Evolutionary conservation across 306 rosid species (phyloP).

Genomic region (Prunus fruticosa): DNA sequence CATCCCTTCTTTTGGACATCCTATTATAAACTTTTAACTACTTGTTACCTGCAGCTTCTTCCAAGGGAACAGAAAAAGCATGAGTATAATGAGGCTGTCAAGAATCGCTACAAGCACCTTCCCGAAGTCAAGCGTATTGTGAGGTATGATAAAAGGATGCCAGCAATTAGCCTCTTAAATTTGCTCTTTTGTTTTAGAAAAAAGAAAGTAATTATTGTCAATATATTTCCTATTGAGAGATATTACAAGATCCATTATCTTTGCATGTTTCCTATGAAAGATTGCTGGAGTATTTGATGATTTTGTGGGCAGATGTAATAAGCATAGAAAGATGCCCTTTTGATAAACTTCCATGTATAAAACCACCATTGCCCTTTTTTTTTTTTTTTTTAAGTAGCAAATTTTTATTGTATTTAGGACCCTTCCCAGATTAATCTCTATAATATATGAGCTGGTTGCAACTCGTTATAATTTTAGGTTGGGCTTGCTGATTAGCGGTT

Average conservation of each 20-base stretch:
- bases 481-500: no score
- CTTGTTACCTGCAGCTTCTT: slow-evolving; percentile 54
- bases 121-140: slow-evolving; percentile 80
- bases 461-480: no score
- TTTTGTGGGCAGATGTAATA: neutral
- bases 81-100: slow-evolving; percentile 76
- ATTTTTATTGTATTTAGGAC: no score
- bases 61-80: slow-evolving; percentile 88
- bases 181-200: neutral
- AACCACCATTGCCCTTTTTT: no score
- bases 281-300: neutral
- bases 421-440: no score
- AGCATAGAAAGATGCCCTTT: neutral
- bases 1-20: no score
- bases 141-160: slow-evolving; percentile 40
- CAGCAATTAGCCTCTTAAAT: neutral
- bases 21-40: neutral
- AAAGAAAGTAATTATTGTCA: neutral
- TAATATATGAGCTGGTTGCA: no score
- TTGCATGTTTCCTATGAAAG: neutral
- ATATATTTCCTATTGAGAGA: neutral
- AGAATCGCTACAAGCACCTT: slow-evolving; percentile 80
- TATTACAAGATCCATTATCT: no score
- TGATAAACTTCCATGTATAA: no score
- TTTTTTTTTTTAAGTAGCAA: no score